Evolutionary conservation across 352 stramenopile species (phyloP), one percentile per base, ranked within the genome.

Genomic region (Aphanomyces euteiches): DNA sequence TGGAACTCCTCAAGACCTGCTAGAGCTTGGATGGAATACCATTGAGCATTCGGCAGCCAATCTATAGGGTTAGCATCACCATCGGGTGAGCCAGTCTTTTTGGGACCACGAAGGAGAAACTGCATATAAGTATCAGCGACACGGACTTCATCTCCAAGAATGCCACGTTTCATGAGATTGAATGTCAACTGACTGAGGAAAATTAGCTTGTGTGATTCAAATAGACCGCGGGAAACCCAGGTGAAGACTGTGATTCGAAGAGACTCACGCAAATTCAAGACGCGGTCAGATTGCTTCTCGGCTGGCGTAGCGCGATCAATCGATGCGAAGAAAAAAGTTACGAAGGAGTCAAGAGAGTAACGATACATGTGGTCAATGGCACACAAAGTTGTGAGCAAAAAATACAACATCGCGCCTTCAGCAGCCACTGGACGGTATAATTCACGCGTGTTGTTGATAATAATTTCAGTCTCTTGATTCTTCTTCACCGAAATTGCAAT

Each of bases 321-420:
- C 6, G 95, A 95, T 72, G 98, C 98, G 77, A 97, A 95, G 76
- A 98, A 99, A 78, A 98, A 98, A 17, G 90, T 98, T 50, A 98
- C 92, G 79, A 98, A 99, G 54, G 89, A 96, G 74, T 98, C 96
- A 34, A 99, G 80, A 66, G 92, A 98, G 79, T 98, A 98, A 79
- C 98, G 95, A 76, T 99, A 99, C 96, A 99, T 98, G 83, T 98
- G 93, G 74, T 99, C 90, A 72, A 98, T 98, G 50, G 87, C 78
- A 75, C 89, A 97, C 15, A 99, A 84, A 61, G 96, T 97, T 12
- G 96, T 98, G 34, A 98, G 87, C 53, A 98, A 76, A 78, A 99
- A 98, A 80, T 98, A 99, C 48, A 99, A 87, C 96, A 98, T 98
- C 5, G 96, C 94, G 8, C 95, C 96, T 68, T 98, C 96, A 0